Evolutionary conservation across 495 filamentous ascomycete genomes (phyloP).

Genomic region (Articulospora tetracladia): DNA sequence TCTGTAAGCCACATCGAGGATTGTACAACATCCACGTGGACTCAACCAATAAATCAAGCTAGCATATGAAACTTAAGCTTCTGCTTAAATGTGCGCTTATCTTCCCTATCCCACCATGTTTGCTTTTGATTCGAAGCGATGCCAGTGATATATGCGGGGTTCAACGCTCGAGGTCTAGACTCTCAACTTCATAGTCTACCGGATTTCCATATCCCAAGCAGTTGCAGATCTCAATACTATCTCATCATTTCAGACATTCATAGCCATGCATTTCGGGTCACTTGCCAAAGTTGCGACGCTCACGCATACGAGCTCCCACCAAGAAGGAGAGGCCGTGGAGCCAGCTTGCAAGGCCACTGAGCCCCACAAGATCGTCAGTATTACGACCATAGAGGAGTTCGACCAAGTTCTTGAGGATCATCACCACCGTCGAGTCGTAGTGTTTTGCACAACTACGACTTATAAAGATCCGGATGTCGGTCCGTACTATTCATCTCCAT

Average conservation of each 20-base stretch:
- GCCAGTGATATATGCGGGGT: no score
- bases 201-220: no score
- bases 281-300: not conserved
- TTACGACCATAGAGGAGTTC: slow-evolving; percentile 12
- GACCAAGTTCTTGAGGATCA: slow-evolving; percentile 14
- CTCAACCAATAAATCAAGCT: no score
- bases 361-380: slow-evolving; percentile 4
- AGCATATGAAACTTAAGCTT: no score
- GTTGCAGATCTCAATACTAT: no score
- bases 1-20: not conserved
- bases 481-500: no score
- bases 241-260: not conserved
- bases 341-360: not conserved
- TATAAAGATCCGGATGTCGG: slow-evolving; percentile 4
- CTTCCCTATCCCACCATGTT: no score
- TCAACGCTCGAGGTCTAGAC: no score
- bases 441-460: slow-evolving; percentile 9
- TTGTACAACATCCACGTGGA: no score
- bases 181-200: no score
- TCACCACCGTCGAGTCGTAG: slow-evolving; percentile 7
- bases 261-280: not conserved
- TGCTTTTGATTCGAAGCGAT: no score
- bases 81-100: no score
- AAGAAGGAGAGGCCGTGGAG: not conserved
- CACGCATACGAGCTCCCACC: not conserved